Conservation (phyloP, 2,329 filamentous ascomycete species). For the Thelonectria discophora region DNA sequence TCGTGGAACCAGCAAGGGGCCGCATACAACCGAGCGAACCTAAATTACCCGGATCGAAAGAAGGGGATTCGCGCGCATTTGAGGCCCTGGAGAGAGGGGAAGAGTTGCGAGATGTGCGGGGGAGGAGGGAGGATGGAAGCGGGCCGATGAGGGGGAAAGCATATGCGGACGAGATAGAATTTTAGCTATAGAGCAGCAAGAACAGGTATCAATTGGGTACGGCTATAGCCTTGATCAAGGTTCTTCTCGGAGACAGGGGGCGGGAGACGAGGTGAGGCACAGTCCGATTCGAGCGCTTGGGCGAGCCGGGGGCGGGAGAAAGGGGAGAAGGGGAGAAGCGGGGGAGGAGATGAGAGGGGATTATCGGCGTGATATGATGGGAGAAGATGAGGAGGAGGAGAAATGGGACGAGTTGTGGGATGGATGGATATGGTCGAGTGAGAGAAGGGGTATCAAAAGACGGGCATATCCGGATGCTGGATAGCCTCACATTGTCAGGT, state of each 20-base stretch:
- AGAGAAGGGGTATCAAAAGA: no score
- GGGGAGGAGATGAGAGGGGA: background rate
- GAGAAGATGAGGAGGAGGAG: background rate
- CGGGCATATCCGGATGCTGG: no score
- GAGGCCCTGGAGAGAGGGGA: background rate
- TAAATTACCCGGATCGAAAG: background rate
- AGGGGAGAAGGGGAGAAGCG: constrained; percentile 3
- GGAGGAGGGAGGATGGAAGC: background rate
- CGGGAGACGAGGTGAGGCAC: constrained; percentile 3
- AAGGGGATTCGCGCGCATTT: constrained; percentile 26
- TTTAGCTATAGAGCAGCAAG: no score
- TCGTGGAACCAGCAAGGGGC: background rate
- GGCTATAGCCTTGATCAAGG: background rate
- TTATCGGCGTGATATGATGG: constrained; percentile 2
- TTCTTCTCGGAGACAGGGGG: constrained; percentile 12
- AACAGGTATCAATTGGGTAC: background rate
- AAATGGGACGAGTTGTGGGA: no score
- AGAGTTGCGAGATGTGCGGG: constrained; percentile 12
- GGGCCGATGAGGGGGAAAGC: constrained; percentile 2
- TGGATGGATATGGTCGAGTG: no score
- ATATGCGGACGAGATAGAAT: background rate
- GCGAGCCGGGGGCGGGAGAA: background rate
- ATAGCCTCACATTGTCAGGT: no score
- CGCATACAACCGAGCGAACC: background rate
- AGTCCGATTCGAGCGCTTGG: constrained; percentile 28